A percentile compares a stretch with the other conserved stretches of the same genome.
These are phyloP conservation scores for Cokeromyces recurvatus DNA, from an alignment of 371 early-diverging fungal species.

Conservation along the genomic window DNA sequence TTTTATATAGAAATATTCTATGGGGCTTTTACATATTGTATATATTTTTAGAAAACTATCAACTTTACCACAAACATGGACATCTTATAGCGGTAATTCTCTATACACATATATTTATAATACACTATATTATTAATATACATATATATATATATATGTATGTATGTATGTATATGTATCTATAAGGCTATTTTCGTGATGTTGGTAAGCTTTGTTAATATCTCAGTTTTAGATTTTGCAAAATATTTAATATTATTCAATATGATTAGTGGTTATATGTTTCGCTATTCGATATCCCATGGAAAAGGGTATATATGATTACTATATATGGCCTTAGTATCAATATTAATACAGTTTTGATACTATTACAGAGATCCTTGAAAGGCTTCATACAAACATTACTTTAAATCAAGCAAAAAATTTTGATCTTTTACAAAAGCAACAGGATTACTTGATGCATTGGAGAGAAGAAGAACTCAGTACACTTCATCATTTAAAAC, in stretches of 20 bases:
- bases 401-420: conserved; percentile 17
- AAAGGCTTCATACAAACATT: conserved; percentile 10
- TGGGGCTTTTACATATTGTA: too few species aligned
- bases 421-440: conserved; percentile 10
- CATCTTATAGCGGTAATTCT: conserved; percentile 24
- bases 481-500: conserved; percentile 2
- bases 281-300: conserved; percentile 21
- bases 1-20: too few species aligned
- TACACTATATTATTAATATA: neutral
- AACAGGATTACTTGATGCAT: conserved; percentile 8
- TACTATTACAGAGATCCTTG: conserved; percentile 16
- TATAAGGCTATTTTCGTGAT: conserved; percentile 21
- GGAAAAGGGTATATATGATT: conserved; percentile 14
- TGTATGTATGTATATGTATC: neutral
- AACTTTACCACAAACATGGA: conserved; percentile 18
- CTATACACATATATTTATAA: too few species aligned
- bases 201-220: conserved; percentile 10
- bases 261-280: conserved; percentile 22
- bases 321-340: too few species aligned
- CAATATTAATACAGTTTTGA: too few species aligned
- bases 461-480: conserved; percentile 21
- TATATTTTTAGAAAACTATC: conserved; percentile 20
- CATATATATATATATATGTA: neutral
- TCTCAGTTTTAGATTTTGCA: too few species aligned
- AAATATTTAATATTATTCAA: too few species aligned